Evolutionary conservation across 495 filamentous ascomycete species (phyloP).

Genomic region (Tuber umbilicatum): DNA sequence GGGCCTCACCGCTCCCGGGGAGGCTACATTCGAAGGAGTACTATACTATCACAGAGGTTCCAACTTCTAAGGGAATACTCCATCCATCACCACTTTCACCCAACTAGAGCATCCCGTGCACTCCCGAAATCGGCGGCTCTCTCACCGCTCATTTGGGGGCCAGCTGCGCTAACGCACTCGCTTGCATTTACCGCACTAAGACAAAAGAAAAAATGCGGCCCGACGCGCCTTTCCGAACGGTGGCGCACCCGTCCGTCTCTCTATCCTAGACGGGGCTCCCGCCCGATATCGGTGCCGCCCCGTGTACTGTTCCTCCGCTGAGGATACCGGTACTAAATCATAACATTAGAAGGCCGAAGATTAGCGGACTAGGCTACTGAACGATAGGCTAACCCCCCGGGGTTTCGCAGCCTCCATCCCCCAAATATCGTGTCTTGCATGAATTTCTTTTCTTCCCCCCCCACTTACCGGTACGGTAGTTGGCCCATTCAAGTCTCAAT

Average conservation of each 20-base stretch:
- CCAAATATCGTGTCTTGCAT: background rate
- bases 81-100: background rate
- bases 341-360: too few relatives aligned
- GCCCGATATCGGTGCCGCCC: background rate
- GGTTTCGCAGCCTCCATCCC: background rate
- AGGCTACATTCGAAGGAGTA: background rate
- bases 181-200: too few relatives aligned
- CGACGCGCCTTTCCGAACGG: background rate
- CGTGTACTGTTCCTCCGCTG: too few relatives aligned
- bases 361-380: background rate
- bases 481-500: background rate
- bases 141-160: background rate
- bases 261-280: too few relatives aligned
- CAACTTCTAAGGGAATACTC: background rate
- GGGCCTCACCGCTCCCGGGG: background rate
- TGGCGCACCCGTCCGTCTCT: background rate
- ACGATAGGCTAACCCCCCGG: background rate
- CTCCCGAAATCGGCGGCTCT: background rate
- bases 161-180: too few relatives aligned
- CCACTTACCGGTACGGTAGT: background rate
- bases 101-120: background rate
- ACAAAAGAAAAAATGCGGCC: background rate
- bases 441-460: background rate
- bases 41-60: background rate
- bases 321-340: too few relatives aligned